phyloP scores from a whole-genome alignment of 352 stramenopile species.

The Globisporangium nunn region DNA sequence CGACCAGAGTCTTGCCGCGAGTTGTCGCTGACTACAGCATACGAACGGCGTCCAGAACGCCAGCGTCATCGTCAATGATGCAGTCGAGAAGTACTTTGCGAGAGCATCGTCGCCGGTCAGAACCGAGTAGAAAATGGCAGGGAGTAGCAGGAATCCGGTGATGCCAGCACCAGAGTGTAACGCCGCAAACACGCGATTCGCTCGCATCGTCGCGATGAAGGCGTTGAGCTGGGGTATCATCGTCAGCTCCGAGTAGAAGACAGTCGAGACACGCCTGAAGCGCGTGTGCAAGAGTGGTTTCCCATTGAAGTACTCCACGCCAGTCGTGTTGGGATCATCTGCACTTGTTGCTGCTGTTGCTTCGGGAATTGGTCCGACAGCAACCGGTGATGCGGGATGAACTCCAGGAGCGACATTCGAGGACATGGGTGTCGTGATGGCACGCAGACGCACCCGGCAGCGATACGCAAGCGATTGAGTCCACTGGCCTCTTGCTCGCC shows the following conservation, averaged over 20 bases:
- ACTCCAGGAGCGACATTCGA: background rate
- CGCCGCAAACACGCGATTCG: background rate
- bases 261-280: background rate
- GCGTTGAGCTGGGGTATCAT: background rate
- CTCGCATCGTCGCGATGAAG: background rate
- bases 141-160: background rate
- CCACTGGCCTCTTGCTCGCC: background rate
- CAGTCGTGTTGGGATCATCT: background rate
- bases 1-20: slow-evolving; percentile 11
- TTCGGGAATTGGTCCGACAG: background rate
- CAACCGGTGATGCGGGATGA: background rate
- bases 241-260: slow-evolving; percentile 2
- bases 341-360: background rate
- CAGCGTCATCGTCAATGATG: background rate
- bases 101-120: too few species aligned
- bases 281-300: slow-evolving; percentile 6
- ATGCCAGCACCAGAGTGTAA: background rate
- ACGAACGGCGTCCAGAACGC: slow-evolving; percentile 1
- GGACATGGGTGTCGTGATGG: background rate
- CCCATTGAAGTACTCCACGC: background rate
- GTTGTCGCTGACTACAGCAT: slow-evolving; percentile 10
- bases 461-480: slow-evolving; percentile 9
- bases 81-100: too few species aligned
- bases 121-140: background rate
- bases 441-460: slow-evolving; percentile 1